phyloP scores from a whole-genome alignment of 2,329 filamentous ascomycete genomes.

The Plectosphaerella cucumerina region DNA sequence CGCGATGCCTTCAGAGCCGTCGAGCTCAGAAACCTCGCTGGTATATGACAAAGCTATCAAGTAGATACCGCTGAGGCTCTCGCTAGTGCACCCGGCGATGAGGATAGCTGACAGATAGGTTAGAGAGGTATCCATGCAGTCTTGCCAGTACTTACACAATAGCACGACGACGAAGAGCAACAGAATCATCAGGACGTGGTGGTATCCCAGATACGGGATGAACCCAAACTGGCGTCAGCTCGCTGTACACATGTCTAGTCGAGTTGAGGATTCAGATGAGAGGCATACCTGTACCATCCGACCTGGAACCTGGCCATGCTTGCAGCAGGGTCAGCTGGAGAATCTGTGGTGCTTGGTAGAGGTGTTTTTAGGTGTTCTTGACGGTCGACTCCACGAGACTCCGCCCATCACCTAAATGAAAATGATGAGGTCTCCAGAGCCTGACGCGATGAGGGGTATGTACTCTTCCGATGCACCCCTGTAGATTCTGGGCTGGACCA shows the following conservation, averaged over 20 bases:
- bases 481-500: too few relatives aligned
- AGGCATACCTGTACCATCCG: conserved; percentile 45
- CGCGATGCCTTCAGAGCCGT: conserved; percentile 86
- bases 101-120: conserved; percentile 48
- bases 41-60: conserved; percentile 97
- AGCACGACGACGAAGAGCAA: conserved; percentile 92
- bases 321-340: too few relatives aligned
- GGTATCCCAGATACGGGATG: conserved; percentile 67
- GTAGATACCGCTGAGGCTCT: conserved; percentile 82
- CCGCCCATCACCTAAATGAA: too few relatives aligned
- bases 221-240: conserved; percentile 40
- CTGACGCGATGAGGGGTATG: too few relatives aligned
- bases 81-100: conserved; percentile 79
- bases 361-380: too few relatives aligned
- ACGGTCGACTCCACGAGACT: too few relatives aligned
- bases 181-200: conserved; percentile 94
- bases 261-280: not conserved
- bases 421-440: too few relatives aligned
- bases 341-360: too few relatives aligned
- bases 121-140: not conserved
- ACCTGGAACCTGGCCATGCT: conserved; percentile 35
- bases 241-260: not conserved
- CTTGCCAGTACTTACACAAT: conserved; percentile 86
- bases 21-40: conserved; percentile 74
- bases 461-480: too few relatives aligned